A percentile compares a stretch with the other conserved stretches of the same genome.
Evolutionary conservation across 345 rosid genomes (phyloP).

Genomic region (Eucalyptus polybractea): DNA sequence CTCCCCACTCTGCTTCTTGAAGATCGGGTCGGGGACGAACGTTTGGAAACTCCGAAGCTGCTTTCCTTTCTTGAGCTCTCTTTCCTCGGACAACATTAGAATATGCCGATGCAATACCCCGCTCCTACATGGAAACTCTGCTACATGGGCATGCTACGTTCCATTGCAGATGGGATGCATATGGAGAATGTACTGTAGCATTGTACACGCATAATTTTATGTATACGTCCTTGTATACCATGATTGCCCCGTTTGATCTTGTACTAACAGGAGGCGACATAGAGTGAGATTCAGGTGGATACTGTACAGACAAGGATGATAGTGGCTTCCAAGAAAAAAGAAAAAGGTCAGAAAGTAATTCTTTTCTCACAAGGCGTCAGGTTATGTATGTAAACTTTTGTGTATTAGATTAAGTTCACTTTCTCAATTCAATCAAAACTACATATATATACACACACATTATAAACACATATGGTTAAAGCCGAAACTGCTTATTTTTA

Average conservation of each 20-base stretch:
- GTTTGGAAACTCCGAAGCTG: background rate
- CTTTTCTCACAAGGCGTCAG: background rate
- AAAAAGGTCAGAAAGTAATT: background rate
- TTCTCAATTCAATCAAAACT: background rate
- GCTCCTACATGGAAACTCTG: background rate
- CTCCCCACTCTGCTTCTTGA: background rate
- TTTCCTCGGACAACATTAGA: background rate
- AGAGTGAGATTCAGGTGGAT: background rate
- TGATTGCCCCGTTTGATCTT: background rate
- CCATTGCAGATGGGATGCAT: background rate
- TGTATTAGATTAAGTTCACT: background rate
- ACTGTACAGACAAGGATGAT: background rate
- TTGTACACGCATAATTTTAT: background rate
- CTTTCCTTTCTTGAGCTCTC: background rate
- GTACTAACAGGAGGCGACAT: background rate
- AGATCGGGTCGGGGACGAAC: background rate
- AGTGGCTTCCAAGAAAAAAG: background rate
- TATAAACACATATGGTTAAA: background rate
- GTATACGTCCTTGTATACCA: background rate
- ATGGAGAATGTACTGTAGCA: background rate
- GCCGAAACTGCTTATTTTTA: fast-evolving
- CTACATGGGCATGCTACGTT: background rate
- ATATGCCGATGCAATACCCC: background rate
- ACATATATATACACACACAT: fast-evolving
- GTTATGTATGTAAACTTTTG: background rate